A percentile compares a stretch with the other conserved stretches of the same genome.
These are phyloP conservation scores for Exophiala spinifera DNA, from an alignment of 2,329 filamentous ascomycete species.

Conservation along the genomic window DNA sequence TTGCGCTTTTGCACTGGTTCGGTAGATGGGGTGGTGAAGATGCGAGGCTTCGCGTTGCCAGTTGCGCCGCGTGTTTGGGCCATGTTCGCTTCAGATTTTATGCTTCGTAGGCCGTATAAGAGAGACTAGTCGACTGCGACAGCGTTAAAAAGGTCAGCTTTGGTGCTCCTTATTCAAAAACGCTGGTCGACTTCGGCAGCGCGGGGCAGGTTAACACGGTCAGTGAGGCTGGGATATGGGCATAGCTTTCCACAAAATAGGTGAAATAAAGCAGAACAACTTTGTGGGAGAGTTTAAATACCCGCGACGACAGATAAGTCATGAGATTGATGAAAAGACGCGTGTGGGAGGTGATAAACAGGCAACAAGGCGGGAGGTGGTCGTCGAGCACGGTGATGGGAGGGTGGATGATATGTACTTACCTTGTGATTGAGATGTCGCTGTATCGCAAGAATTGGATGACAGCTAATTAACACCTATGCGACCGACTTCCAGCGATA, in stretches of 20 bases:
- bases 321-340: constrained; percentile 8
- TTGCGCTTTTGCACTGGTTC: constrained; percentile 27
- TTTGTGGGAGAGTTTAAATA: constrained; percentile 5
- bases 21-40: constrained; percentile 25
- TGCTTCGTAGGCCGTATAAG: neutral
- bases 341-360: constrained; percentile 16
- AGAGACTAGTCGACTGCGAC: neutral
- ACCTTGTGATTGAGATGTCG: constrained; percentile 23
- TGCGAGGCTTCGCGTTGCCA: constrained; percentile 31
- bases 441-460: constrained; percentile 8
- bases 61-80: constrained; percentile 32
- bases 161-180: neutral
- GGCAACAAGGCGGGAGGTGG: constrained; percentile 19
- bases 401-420: constrained; percentile 20
- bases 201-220: constrained; percentile 7
- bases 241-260: constrained; percentile 5
- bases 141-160: constrained; percentile 9
- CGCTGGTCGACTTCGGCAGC: constrained; percentile 6
- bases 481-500: constrained; percentile 20
- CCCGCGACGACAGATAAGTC: constrained; percentile 22
- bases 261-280: constrained; percentile 5
- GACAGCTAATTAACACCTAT: constrained; percentile 14
- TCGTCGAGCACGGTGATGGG: constrained; percentile 7
- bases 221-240: constrained; percentile 10
- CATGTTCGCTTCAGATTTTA: constrained; percentile 21